Base-by-base conservation (phyloP, 352 stramenopile species). In the Phytopythium delawarense region DNA sequence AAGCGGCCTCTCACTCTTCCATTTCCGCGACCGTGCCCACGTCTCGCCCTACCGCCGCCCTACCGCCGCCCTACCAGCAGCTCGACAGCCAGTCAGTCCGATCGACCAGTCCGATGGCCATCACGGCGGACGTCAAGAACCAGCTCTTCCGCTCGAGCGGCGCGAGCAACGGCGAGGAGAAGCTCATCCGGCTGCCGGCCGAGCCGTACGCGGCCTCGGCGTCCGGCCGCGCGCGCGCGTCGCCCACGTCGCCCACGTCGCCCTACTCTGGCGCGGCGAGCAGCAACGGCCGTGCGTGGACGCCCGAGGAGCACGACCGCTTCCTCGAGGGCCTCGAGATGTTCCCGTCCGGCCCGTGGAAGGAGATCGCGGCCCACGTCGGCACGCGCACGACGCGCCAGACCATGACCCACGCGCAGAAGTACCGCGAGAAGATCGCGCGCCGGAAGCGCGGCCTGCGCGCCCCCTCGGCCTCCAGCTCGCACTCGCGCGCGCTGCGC, bases 321-420 rank as follows among this genome's bases (percentile, higher is more conserved):
- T 89, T 89, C 64, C 62, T 89, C 5, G 62, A 78, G 54, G 79
- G 76, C 0, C 74, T 87, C 48, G 78, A 89, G 57, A 60, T 80
- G n/a, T 89, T 79, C 64, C 80, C 80, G 32, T 77, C 69, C 4
- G 77, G 79, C 2, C 79, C 81, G 21, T 91, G 77, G 79, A 88
- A 88, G 48, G 70, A 78, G 32, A 84, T 89, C 45, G 78, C 82
- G 16, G 72, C 70, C 2, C 57, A 85, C 37, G 72, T 88, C 15
- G 68, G 75, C 32, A 85, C 78, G 0, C 73, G 80, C 45, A 88
- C 80, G 2, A 84, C 91, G 4, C 59, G 75, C 8, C 78, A 84
- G 45, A 82, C 74, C 21, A 84, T 84, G 75, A 82, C 78, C 6
- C 75, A 87, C 60, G 78, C 75, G 15, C 78, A 87, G 50, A 87